phyloP scores from a whole-genome alignment of 805 yeast genomes.

The Yarrowia sp. region DNA sequence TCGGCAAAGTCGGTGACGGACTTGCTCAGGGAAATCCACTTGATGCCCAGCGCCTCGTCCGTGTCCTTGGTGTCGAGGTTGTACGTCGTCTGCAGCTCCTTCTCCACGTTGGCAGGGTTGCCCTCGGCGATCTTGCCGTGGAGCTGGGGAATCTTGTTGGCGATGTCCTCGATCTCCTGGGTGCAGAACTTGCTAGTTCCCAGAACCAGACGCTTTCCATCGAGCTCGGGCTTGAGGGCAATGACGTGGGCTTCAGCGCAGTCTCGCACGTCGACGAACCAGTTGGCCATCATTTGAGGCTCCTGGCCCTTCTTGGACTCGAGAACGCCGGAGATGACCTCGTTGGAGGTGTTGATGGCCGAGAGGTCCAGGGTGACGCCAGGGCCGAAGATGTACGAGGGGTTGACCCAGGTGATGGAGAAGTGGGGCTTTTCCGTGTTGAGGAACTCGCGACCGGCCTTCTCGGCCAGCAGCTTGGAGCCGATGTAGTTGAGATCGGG shows the following conservation, averaged over 20 bases:
- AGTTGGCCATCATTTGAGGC: constrained; percentile 29
- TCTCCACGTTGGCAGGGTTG: neutral
- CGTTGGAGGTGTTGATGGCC: constrained; percentile 40
- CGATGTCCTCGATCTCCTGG: constrained; percentile 30
- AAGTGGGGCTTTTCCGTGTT: constrained; percentile 35
- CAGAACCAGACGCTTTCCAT: constrained; percentile 33
- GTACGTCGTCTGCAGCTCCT: neutral
- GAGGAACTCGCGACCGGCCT: constrained; percentile 53
- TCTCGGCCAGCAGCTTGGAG: constrained; percentile 57
- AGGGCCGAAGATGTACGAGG: constrained; percentile 40
- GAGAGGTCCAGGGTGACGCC: constrained; percentile 34
- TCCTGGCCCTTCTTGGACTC: neutral
- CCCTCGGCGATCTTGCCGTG: neutral
- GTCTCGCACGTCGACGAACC: constrained; percentile 55
- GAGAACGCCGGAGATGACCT: neutral
- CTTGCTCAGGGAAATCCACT: constrained; percentile 13
- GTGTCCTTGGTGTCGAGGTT: neutral
- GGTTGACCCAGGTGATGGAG: constrained; percentile 35
- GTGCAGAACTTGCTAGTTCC: constrained; percentile 30
- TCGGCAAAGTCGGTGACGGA: constrained; percentile 4
- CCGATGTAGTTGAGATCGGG: constrained; percentile 34
- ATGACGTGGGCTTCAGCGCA: constrained; percentile 56
- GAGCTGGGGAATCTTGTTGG: constrained; percentile 25
- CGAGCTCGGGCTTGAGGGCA: constrained; percentile 42
- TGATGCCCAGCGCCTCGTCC: neutral